phyloP scores from a whole-genome alignment of 768 basidiomycete species.

The Omphalotus guepiniiformis region DNA sequence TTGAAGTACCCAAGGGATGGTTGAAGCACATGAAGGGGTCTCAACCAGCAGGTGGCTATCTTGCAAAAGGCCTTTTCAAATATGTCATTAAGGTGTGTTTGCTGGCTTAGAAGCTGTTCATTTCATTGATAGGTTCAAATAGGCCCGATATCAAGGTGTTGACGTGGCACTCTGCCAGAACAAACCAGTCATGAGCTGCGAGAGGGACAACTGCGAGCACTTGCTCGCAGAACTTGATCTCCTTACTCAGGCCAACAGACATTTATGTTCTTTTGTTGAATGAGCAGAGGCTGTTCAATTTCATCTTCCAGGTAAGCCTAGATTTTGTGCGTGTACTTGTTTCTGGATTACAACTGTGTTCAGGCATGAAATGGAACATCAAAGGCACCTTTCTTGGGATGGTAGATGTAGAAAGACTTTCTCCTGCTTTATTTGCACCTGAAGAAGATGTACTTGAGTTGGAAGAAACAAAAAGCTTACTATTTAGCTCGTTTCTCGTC shows the following conservation, averaged over 20 bases:
- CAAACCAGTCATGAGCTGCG: background rate
- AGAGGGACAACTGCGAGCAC: background rate
- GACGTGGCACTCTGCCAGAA: background rate
- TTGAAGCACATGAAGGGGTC: background rate
- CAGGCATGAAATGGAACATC: background rate
- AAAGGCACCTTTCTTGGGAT: background rate
- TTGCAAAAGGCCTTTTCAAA: background rate
- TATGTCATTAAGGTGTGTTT: background rate
- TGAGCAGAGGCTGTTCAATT: background rate
- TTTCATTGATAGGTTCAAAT: background rate
- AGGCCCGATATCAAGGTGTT: background rate
- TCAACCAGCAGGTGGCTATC: background rate
- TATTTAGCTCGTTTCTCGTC: conserved; percentile 2
- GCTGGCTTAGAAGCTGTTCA: background rate
- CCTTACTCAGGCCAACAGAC: background rate
- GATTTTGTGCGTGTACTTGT: background rate
- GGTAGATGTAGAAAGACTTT: no score
- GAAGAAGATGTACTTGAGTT: background rate
- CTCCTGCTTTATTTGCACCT: background rate
- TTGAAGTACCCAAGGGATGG: conserved; percentile 1
- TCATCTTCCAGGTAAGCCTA: background rate
- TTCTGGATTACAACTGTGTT: no score
- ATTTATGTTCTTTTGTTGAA: background rate
- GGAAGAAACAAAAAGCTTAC: background rate
- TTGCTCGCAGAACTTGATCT: background rate